Evolutionary conservation across 176 grass and related monocot genomes (phyloP).

Genomic region (Alopecurus myosuroides): DNA sequence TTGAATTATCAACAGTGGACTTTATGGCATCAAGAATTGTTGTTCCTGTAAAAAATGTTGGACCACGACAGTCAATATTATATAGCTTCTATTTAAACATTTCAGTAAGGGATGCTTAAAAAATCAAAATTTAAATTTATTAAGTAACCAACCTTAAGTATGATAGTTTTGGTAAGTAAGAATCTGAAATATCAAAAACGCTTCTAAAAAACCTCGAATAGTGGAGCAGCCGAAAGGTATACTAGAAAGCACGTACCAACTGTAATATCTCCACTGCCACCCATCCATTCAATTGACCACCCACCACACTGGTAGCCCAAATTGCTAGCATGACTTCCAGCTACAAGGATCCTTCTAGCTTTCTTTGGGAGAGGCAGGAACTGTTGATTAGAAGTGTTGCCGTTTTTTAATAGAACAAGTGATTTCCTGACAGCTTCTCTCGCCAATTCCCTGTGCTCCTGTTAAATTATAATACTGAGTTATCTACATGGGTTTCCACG

Average conservation of each 20-base stretch:
- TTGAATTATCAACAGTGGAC: slow-evolving; percentile 61
- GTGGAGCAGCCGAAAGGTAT: neutral
- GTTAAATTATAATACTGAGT: slow-evolving; percentile 23
- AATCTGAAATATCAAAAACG: neutral
- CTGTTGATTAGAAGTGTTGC: slow-evolving; percentile 50
- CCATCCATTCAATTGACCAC: slow-evolving; percentile 95
- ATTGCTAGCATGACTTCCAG: slow-evolving; percentile 82
- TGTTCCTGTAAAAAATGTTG: slow-evolving; percentile 52
- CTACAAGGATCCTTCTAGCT: slow-evolving; percentile 79
- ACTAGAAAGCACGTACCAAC: slow-evolving; percentile 42
- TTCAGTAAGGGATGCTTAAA: neutral
- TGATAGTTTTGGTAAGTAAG: neutral
- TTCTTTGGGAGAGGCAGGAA: slow-evolving; percentile 90
- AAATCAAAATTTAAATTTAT: neutral
- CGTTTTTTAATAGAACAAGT: slow-evolving; percentile 91
- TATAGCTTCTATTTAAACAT: neutral
- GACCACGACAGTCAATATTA: neutral
- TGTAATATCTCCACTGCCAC: slow-evolving; percentile 81
- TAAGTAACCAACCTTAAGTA: neutral
- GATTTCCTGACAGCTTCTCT: slow-evolving; percentile 98
- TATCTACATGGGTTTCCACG: slow-evolving; percentile 7
- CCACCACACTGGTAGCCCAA: slow-evolving; percentile 98
- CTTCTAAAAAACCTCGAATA: neutral
- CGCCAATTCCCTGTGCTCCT: slow-evolving; percentile 96
- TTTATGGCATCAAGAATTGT: slow-evolving; percentile 85